Conservation (phyloP, 2,329 filamentous ascomycete genomes). For the Scleromitrula shiraiana region DNA sequence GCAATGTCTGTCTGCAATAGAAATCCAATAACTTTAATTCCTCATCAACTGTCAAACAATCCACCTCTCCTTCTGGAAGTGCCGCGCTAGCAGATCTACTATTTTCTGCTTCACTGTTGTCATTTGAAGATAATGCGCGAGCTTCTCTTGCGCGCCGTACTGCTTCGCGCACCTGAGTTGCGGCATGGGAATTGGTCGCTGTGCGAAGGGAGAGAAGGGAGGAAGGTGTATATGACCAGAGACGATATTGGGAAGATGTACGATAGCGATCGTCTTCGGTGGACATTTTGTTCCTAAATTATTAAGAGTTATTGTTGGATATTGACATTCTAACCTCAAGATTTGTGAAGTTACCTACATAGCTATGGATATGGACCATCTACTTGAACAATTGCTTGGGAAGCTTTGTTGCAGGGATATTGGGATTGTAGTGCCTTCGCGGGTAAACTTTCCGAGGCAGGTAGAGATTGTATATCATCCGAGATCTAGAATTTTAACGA, state of each 20-base stretch:
- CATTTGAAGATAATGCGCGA: conserved; percentile 28
- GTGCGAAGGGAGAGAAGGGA: conserved; percentile 64
- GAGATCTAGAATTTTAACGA: no score
- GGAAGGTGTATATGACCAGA: conserved; percentile 83
- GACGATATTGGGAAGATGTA: conserved; percentile 77
- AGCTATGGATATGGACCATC: neutral
- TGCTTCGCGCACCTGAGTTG: conserved; percentile 55
- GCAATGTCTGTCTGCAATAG: conserved; percentile 57
- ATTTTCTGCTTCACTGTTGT: conserved; percentile 28
- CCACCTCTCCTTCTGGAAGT: conserved; percentile 43
- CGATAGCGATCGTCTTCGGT: conserved; percentile 84
- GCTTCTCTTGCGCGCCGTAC: conserved; percentile 40
- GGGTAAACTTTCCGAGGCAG: no score
- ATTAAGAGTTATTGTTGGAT: neutral
- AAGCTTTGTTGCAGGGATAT: neutral
- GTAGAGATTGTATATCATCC: no score
- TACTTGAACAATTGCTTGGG: neutral
- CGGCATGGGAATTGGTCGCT: conserved; percentile 72
- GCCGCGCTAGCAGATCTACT: conserved; percentile 22
- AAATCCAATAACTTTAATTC: conserved; percentile 75
- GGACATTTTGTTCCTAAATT: no score
- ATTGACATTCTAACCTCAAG: no score
- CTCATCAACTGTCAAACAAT: conserved; percentile 76
- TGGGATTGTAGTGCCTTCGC: no score
- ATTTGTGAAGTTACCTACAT: neutral